Conservation (phyloP, 768 basidiomycete genomes). For the Leccinum aurantiacum region DNA sequence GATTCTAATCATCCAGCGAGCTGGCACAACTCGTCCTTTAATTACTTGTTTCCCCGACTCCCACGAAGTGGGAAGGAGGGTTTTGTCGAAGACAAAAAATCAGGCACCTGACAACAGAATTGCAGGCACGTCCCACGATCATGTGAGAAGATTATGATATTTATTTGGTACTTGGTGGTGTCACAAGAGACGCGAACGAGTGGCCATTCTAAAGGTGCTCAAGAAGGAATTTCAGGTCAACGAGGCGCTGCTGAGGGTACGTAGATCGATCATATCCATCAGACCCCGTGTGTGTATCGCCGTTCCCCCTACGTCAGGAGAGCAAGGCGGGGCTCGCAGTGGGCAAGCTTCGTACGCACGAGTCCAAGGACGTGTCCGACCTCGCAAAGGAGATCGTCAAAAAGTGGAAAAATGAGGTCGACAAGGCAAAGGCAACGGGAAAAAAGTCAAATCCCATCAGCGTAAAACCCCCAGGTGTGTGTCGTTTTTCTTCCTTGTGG, state of each 20-base stretch:
- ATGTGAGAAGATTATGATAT: too few species aligned
- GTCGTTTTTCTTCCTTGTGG: not conserved
- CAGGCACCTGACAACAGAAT: too few species aligned
- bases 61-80: too few species aligned
- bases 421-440: conserved; percentile 52
- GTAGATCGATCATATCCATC: conserved; percentile 21
- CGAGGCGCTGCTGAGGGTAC: conserved; percentile 71
- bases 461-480: conserved; percentile 40
- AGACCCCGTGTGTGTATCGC: not conserved
- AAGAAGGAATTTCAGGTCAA: conserved; percentile 70
- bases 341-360: conserved; percentile 80
- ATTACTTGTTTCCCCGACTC: too few species aligned
- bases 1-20: too few species aligned
- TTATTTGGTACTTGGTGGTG: too few species aligned
- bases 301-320: conserved; percentile 50
- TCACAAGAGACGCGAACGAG: conserved; percentile 34
- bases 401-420: conserved; percentile 89
- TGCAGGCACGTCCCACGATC: too few species aligned
- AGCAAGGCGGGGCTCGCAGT: conserved; percentile 92
- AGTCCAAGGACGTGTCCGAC: conserved; percentile 70
- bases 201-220: conserved; percentile 57
- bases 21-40: too few species aligned
- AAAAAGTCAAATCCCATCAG: conserved; percentile 13
- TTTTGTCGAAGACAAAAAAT: too few species aligned
- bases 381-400: conserved; percentile 89